Evolutionary conservation across 2,329 filamentous ascomycete species (phyloP), one percentile per base, ranked within the genome.

Genomic region (Biscogniauxia marginata): DNA sequence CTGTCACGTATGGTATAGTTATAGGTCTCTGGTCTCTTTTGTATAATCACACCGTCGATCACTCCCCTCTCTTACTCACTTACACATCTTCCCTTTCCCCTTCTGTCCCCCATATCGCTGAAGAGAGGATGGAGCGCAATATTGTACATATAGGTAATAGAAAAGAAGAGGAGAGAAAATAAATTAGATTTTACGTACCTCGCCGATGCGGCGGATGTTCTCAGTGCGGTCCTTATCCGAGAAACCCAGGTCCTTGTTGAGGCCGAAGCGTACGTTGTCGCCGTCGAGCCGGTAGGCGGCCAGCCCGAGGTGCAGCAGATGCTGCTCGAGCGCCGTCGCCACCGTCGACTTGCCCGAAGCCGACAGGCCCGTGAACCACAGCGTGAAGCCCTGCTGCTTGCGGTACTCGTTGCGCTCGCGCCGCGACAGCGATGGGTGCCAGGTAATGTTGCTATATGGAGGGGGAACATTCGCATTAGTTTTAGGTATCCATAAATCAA

Each of bases 231-330:
- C 93, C 71, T 86, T 85, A 72, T 96, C 93, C 63, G 86, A 89
- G 81, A 98, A 99, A 16, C 93, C 93, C 9, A 99, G 84, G 79
- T 98, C 93, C 77, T 96, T 96, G 85, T 98, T 99, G 65, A 99
- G 83, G 16, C 95, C 95, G 79, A 98, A 97, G 59, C 95, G 93
- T 64, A 99, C 89, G 77, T 99, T 99, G 84, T 99, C 95, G 70
- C 93, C 95, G 76, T 99, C 95, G 24, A 99, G 87, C 52, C 95
- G 87, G 84, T 99, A 99, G 58, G 93, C 90, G 54, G 88, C 80
- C 51, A 95, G 79, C 46, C 88, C 89, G 9, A 91, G 83, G 74
- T 96, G 92, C 54, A 99, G 85, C 30, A 99, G 87, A 75, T 97
- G 92, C 79, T 97, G 93, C 81, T 99, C 95, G 44, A 99, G 89